These are phyloP conservation scores for Hanseniaspora taiwanica DNA, from an alignment of 805 yeast genomes.

Conservation along the genomic window DNA sequence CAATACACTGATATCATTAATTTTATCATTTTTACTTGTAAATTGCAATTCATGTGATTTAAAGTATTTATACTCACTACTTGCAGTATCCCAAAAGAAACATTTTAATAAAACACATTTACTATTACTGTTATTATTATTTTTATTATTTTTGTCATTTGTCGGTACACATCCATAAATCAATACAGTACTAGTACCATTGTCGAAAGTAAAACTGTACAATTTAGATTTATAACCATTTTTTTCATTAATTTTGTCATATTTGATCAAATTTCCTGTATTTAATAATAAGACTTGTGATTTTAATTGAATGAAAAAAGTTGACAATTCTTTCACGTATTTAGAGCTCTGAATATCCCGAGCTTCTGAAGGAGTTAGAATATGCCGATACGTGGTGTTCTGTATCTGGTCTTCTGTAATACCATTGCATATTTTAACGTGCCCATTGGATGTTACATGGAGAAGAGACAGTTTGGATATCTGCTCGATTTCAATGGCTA, in stretches of 20 bases:
- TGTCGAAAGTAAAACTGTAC: background rate
- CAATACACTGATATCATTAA: background rate
- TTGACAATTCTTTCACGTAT: constrained; percentile 9
- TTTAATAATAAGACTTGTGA: constrained; percentile 16
- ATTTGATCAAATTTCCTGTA: constrained; percentile 19
- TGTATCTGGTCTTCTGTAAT: background rate
- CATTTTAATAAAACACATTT: constrained; percentile 15
- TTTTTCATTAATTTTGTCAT: constrained; percentile 20
- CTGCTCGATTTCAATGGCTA: background rate
- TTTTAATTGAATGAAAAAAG: constrained; percentile 18
- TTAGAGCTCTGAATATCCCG: background rate
- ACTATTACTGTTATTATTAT: no score
- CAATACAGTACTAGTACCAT: no score
- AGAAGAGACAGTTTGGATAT: background rate
- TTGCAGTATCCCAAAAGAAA: constrained; percentile 5
- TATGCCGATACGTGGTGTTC: background rate
- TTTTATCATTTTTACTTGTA: background rate
- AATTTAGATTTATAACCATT: constrained; percentile 13
- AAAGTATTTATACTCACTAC: constrained; percentile 12
- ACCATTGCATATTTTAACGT: background rate
- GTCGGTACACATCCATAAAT: background rate
- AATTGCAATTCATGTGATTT: constrained; percentile 11
- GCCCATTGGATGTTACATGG: background rate
- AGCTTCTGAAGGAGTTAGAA: background rate
- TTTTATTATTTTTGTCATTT: background rate